These are phyloP conservation scores for Ophiosphaerella narmari DNA, from an alignment of 2,329 filamentous ascomycete genomes.

Conservation along the genomic window DNA sequence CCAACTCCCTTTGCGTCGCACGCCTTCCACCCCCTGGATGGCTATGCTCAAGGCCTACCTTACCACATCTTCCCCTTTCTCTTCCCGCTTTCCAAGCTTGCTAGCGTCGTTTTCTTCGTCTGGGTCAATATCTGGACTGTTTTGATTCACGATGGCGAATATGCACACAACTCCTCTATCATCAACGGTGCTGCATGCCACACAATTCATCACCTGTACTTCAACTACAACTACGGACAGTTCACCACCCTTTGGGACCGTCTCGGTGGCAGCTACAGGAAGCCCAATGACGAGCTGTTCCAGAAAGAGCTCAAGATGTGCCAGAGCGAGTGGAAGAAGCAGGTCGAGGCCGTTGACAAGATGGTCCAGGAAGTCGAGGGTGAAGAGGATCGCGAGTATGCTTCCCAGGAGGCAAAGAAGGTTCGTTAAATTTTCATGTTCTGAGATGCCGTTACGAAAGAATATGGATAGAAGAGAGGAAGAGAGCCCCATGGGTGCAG, in stretches of 20 bases:
- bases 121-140: slow-evolving; percentile 98
- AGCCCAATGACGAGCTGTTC: slow-evolving; percentile 86
- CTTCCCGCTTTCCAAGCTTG: slow-evolving; percentile 89
- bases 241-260: slow-evolving; percentile 94
- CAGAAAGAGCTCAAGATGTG: slow-evolving; percentile 84
- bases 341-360: slow-evolving; percentile 75
- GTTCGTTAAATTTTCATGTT: slow-evolving; percentile 24
- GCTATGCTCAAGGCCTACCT: slow-evolving; percentile 83
- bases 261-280: slow-evolving; percentile 81
- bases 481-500: slow-evolving; percentile 6
- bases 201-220: slow-evolving; percentile 81
- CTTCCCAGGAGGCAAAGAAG: slow-evolving; percentile 48
- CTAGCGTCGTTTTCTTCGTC: slow-evolving; percentile 82
- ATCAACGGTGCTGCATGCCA: slow-evolving; percentile 96
- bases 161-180: slow-evolving; percentile 85
- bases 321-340: slow-evolving; percentile 76
- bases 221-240: slow-evolving; percentile 81
- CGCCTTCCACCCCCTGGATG: slow-evolving; percentile 93
- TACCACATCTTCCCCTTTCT: slow-evolving; percentile 94
- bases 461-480: not conserved
- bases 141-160: slow-evolving; percentile 94
- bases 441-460: slow-evolving; percentile 10
- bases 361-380: slow-evolving; percentile 76
- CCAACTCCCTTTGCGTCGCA: slow-evolving; percentile 90
- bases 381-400: slow-evolving; percentile 53